Evolutionary conservation across 2,329 filamentous ascomycete species (phyloP).

Genomic region (Aspergillus puulaauensis): DNA sequence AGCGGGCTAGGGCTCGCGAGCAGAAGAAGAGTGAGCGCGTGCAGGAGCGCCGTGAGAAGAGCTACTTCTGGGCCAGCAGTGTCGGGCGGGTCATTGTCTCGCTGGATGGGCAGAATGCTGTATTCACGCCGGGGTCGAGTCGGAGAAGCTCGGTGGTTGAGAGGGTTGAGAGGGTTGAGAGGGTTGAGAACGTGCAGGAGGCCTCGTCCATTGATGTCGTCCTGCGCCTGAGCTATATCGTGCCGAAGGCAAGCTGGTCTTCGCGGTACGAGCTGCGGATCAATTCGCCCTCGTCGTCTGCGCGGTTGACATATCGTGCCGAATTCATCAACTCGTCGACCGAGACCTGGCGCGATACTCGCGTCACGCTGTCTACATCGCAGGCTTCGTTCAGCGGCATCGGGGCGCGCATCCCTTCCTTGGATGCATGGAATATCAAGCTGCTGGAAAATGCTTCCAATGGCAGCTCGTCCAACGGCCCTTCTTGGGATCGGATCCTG

Average conservation of each 20-base stretch:
- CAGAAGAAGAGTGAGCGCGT: constrained; percentile 7
- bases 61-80: constrained; percentile 34
- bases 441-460: constrained; percentile 31
- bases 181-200: constrained; percentile 10
- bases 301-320: constrained; percentile 60
- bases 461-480: constrained; percentile 7
- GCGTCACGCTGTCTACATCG: constrained; percentile 62
- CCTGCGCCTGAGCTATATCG: constrained; percentile 60
- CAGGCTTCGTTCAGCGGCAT: constrained; percentile 59
- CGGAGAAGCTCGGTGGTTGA: constrained; percentile 15
- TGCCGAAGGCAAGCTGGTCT: constrained; percentile 57
- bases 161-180: background rate
- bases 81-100: constrained; percentile 38
- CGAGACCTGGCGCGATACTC: constrained; percentile 63
- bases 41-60: constrained; percentile 31
- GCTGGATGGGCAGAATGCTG: constrained; percentile 30
- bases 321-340: constrained; percentile 62
- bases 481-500: constrained; percentile 18
- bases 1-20: constrained; percentile 23
- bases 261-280: constrained; percentile 64
- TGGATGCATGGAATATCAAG: constrained; percentile 59
- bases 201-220: constrained; percentile 10
- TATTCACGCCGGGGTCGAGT: constrained; percentile 8
- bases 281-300: constrained; percentile 55
- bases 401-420: constrained; percentile 54